Percentiles rank a stretch among this genome's conserved stretches.
Conservation (phyloP, 2,329 filamentous ascomycete species). For the Botryosphaeria dothidea region DNA sequence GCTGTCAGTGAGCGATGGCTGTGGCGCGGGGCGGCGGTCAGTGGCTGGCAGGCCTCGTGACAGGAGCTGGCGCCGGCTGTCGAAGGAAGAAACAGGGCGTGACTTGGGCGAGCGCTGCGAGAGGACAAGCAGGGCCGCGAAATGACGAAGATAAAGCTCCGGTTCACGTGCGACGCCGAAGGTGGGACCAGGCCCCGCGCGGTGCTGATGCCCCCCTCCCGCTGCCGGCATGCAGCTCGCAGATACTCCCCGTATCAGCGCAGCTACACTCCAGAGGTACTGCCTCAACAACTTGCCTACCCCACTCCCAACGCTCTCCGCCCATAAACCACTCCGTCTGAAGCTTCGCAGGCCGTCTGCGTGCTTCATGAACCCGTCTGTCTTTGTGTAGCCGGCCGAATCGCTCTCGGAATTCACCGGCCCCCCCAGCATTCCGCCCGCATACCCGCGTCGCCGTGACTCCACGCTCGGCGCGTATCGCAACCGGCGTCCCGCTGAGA, state of each 20-base stretch:
- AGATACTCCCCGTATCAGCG: constrained; percentile 12
- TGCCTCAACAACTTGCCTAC: constrained; percentile 16
- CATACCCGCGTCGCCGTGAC: constrained; percentile 9
- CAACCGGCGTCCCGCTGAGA: constrained; percentile 1
- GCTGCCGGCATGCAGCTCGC: constrained; percentile 12
- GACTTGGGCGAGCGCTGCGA: neutral
- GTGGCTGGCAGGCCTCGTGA: constrained; percentile 15
- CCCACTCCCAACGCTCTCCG: constrained; percentile 14
- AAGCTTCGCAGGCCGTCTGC: neutral
- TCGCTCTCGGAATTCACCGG: constrained; percentile 9
- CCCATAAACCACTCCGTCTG: neutral
- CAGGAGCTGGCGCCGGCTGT: neutral
- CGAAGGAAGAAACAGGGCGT: neutral
- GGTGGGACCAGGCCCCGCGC: constrained; percentile 8
- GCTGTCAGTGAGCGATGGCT: neutral
- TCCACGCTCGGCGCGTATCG: neutral
- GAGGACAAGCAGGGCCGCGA: neutral
- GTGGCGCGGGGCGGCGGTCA: constrained; percentile 9
- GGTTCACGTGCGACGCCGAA: constrained; percentile 5
- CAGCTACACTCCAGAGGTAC: constrained; percentile 13
- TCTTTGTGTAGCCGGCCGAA: neutral
- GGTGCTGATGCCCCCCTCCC: neutral
- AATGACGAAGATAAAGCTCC: constrained; percentile 16
- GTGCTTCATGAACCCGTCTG: neutral
- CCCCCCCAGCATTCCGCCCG: constrained; percentile 3